phyloP scores from a whole-genome alignment of 2,329 filamentous ascomycete genomes.

The Botrytis galanthina region DNA sequence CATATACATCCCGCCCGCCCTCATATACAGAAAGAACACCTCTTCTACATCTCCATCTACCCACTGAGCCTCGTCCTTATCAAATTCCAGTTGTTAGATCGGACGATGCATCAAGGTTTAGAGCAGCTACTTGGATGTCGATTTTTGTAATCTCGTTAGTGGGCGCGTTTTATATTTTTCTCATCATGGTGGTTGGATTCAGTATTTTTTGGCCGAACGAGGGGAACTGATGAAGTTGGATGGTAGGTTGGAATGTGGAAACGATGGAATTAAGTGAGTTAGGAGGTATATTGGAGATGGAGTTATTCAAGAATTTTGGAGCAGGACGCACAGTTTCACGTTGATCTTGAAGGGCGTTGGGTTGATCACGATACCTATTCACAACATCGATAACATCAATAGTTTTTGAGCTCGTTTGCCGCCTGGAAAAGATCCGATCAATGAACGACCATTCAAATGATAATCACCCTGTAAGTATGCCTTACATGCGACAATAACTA shows the following conservation, averaged over 20 bases:
- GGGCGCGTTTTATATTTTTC: neutral
- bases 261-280: neutral
- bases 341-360: neutral
- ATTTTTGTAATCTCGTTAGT: neutral
- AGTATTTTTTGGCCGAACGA: neutral
- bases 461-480: neutral
- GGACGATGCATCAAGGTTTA: neutral
- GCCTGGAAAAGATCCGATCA: neutral
- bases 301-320: neutral
- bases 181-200: neutral
- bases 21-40: neutral
- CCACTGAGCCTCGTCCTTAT: neutral
- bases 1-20: neutral
- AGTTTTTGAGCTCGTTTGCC: neutral
- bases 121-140: neutral
- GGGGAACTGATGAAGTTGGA: neutral
- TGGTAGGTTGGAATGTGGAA: neutral
- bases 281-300: neutral
- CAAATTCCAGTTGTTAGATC: neutral
- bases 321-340: neutral
- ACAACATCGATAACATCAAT: neutral
- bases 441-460: neutral
- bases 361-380: neutral
- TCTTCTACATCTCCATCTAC: neutral
- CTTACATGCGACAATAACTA: neutral